Base-by-base conservation (phyloP, 2,329 filamentous ascomycete species). In the Talaromyces sp. region DNA sequence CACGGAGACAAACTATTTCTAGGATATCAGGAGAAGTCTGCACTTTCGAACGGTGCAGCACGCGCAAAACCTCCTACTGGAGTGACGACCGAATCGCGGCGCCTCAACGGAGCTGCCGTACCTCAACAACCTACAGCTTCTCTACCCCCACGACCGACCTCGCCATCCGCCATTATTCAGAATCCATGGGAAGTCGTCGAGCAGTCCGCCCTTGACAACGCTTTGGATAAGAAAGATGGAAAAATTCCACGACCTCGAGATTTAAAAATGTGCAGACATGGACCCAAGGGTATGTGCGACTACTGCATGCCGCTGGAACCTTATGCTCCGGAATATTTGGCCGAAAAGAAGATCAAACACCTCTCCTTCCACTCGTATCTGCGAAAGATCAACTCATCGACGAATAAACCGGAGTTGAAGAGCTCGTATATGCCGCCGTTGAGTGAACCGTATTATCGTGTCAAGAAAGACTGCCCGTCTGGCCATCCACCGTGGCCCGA, bases 291-390 rank as follows among this genome's bases (percentile, higher is more conserved):
- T 76, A 99, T 99, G 95, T 99, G 95, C 79, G 95, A 99, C 80
- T 96, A 97, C 80, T 99, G 95, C 81, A 96, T 96, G 87, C 96
- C 96, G 0, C 81, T 98, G 60, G 95, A 99, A 74, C 95, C 95
- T 0, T 99, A 96, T 78, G 89, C 96, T 73, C 78, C 90, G n/a
- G 88, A 88, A 64, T 97, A 97, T 72, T 85, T 99, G 19, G 87
- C 87, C 35, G 94, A 99, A 72, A 96, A 94, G 84, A 97, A 97
- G 84, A 97, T 99, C 85, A 99, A 99, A 78, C 96, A 99, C 78
- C 84, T 95, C 33, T 98, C 95, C 0, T 97, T 98, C 80, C 95
- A 99, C 78, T 91, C 93, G 4, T 89, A 98, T 76, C 84, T 99
- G 54, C 89, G 93, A 69, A 99, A 99, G 78, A 89, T 97, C 78